Evolutionary conservation across 192 early-diverging fungal species (phyloP).

Genomic region (Mortierella claussenii): DNA sequence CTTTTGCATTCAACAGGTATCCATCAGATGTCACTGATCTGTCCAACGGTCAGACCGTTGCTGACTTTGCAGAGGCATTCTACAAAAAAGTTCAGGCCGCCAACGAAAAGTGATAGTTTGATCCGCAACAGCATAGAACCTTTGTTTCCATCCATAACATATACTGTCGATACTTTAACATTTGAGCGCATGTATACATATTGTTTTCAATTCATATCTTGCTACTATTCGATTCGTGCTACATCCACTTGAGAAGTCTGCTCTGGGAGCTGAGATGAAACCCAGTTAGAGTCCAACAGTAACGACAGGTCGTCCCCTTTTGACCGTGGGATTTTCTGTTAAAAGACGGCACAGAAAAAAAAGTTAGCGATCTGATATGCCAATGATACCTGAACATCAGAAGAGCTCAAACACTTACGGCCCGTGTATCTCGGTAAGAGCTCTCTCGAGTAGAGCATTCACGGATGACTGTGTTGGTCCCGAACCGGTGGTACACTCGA

Average conservation of each 20-base stretch:
- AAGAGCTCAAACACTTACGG: slow-evolving; percentile 61
- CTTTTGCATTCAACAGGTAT: slow-evolving; percentile 71
- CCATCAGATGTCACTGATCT: slow-evolving; percentile 81
- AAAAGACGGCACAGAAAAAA: neutral
- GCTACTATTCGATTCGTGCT: slow-evolving; percentile 6
- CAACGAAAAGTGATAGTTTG: neutral
- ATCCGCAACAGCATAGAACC: too few species aligned
- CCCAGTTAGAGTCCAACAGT: slow-evolving; percentile 69
- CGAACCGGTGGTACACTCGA: slow-evolving; percentile 90
- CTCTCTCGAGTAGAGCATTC: slow-evolving; percentile 79
- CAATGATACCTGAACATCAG: neutral
- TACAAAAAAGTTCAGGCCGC: slow-evolving; percentile 48
- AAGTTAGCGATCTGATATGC: slow-evolving; percentile 1
- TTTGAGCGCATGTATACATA: too few species aligned
- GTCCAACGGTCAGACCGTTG: slow-evolving; percentile 73
- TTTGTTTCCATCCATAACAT: too few species aligned
- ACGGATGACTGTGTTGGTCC: slow-evolving; percentile 64
- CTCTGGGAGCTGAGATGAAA: slow-evolving; percentile 59
- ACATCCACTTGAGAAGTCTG: slow-evolving; percentile 17
- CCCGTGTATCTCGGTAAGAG: slow-evolving; percentile 66
- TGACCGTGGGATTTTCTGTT: slow-evolving; percentile 51
- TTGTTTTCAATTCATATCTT: slow-evolving; percentile 12
- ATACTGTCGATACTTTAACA: too few species aligned
- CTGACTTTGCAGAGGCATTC: slow-evolving; percentile 77
- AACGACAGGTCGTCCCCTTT: slow-evolving; percentile 64